Evolutionary conservation across 306 rosid species (phyloP).

Genomic region (Cicer arietinum): DNA sequence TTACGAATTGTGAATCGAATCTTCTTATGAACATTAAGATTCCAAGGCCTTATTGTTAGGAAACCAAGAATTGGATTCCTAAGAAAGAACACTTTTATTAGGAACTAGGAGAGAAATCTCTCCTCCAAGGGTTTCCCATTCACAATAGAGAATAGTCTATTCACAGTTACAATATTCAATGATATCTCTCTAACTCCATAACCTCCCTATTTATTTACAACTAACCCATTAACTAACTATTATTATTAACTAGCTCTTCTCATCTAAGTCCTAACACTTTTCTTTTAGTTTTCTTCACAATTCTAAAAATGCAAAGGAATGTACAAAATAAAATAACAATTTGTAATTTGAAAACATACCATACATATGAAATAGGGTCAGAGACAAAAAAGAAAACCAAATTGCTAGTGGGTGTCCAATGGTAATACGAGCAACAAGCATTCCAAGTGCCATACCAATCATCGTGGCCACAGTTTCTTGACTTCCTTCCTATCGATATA

Average conservation of each 20-base stretch:
- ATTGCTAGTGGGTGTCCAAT: slow-evolving; percentile 73
- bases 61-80: too few species aligned
- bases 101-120: too few species aligned
- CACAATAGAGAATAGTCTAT: too few species aligned
- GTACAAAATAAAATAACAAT: slow-evolving; percentile 29
- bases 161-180: too few species aligned
- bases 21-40: neutral
- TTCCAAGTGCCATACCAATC: slow-evolving; percentile 90
- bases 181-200: too few species aligned
- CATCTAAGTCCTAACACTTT: neutral
- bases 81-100: too few species aligned
- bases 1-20: neutral
- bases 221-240: too few species aligned
- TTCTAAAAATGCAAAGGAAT: slow-evolving; percentile 27
- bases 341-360: slow-evolving; percentile 55
- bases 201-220: too few species aligned
- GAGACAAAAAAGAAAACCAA: slow-evolving; percentile 78
- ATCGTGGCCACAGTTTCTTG: slow-evolving; percentile 77
- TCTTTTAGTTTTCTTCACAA: slow-evolving; percentile 11
- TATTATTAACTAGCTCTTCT: too few species aligned
- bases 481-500: slow-evolving; percentile 56
- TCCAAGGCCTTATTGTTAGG: too few species aligned
- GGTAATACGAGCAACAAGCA: slow-evolving; percentile 85
- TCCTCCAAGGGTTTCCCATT: too few species aligned
- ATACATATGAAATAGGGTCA: slow-evolving; percentile 84